A percentile compares a stretch with the other conserved stretches of the same genome.
Evolutionary conservation across 2,329 filamentous ascomycete genomes (phyloP).

Genomic region (Venturia oleaginea): DNA sequence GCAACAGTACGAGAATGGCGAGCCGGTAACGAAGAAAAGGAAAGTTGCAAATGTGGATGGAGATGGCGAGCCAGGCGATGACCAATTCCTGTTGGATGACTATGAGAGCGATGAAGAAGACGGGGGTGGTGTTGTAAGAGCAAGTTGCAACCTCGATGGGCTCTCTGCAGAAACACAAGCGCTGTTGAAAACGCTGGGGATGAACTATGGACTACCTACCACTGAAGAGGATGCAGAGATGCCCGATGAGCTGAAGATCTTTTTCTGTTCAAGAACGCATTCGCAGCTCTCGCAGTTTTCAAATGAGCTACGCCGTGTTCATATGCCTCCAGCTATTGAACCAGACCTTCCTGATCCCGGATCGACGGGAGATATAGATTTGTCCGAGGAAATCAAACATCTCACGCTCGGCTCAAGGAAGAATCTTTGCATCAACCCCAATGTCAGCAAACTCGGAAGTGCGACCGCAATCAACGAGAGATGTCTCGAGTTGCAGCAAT

Average conservation of each 20-base stretch:
- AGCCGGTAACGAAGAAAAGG: slow-evolving; percentile 40
- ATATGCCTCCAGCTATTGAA: slow-evolving; percentile 59
- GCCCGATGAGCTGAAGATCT: slow-evolving; percentile 69
- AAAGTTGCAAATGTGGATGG: slow-evolving; percentile 17
- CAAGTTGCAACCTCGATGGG: slow-evolving; percentile 27
- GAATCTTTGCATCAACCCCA: slow-evolving; percentile 80
- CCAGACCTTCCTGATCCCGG: slow-evolving; percentile 32
- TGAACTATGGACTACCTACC: slow-evolving; percentile 21
- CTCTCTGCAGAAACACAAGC: slow-evolving; percentile 68
- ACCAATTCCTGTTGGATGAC: slow-evolving; percentile 67
- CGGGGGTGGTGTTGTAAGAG: slow-evolving; percentile 17
- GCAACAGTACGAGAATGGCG: slow-evolving; percentile 41
- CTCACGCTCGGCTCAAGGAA: slow-evolving; percentile 79
- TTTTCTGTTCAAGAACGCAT: slow-evolving; percentile 87
- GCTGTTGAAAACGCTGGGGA: slow-evolving; percentile 54
- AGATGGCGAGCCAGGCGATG: slow-evolving; percentile 40
- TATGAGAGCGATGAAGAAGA: slow-evolving; percentile 56
- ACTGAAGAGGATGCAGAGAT: slow-evolving; percentile 41
- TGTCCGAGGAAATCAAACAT: slow-evolving; percentile 62
- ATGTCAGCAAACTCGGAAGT: slow-evolving; percentile 60
- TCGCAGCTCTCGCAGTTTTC: slow-evolving; percentile 88
- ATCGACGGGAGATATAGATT: slow-evolving; percentile 14
- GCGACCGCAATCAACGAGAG: slow-evolving; percentile 84
- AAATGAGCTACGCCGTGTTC: slow-evolving; percentile 68
- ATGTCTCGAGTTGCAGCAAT: slow-evolving; percentile 81